These are phyloP conservation scores for Zymoseptoria crescenta DNA, from an alignment of 2,329 filamentous ascomycete genomes.

Conservation along the genomic window DNA sequence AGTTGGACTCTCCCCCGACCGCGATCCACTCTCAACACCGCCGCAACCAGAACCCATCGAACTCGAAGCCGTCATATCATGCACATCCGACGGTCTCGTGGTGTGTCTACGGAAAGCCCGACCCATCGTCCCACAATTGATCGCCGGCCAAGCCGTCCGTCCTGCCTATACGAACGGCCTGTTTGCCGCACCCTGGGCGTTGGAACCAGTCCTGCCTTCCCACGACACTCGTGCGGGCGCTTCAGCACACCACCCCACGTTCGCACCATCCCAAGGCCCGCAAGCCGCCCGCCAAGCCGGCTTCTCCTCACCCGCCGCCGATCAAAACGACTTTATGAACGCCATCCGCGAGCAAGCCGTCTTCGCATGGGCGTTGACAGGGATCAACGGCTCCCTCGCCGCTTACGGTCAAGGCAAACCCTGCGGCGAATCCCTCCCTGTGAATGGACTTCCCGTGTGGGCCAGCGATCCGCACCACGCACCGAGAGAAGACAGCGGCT, in stretches of 20 bases:
- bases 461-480: conserved; percentile 31
- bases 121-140: conserved; percentile 53
- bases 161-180: conserved; percentile 53
- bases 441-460: conserved; percentile 55
- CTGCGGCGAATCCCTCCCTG: conserved; percentile 55
- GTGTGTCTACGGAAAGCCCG: conserved; percentile 70
- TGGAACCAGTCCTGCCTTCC: conserved; percentile 51
- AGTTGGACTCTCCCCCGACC: conserved; percentile 21
- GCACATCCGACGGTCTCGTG: conserved; percentile 79
- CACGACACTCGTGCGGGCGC: conserved; percentile 29
- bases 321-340: conserved; percentile 59
- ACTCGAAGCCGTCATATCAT: conserved; percentile 84
- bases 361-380: conserved; percentile 76
- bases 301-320: conserved; percentile 45
- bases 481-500: neutral
- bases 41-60: conserved; percentile 47
- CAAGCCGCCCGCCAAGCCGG: conserved; percentile 20
- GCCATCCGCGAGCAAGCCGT: conserved; percentile 78
- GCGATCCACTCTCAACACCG: conserved; percentile 13
- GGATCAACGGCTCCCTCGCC: conserved; percentile 69
- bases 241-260: conserved; percentile 22
- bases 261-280: conserved; percentile 32
- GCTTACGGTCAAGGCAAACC: conserved; percentile 56
- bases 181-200: conserved; percentile 74
- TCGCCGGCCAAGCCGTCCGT: conserved; percentile 41